Evolutionary conservation across 2,329 filamentous ascomycete genomes (phyloP), one percentile per base, ranked within the genome.

Genomic region (Grosmannia penicillata): DNA sequence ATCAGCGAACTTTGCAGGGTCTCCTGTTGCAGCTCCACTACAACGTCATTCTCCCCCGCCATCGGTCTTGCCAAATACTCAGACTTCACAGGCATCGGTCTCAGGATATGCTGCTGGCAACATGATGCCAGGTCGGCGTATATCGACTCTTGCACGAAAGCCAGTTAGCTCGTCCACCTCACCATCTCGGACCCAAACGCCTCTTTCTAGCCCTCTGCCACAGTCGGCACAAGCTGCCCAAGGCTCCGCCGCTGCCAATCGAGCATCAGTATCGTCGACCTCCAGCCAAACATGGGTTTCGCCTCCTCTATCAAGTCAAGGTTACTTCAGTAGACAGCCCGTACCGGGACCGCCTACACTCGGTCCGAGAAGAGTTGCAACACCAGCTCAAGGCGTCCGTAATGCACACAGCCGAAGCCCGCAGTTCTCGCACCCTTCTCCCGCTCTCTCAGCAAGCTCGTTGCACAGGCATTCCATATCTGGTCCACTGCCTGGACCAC

Each of bases 391-490:
- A n/a, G 36, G 28, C 33, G 24, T 37, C 25, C 27, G n/a, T n/a
- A n/a, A n/a, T n/a, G n/a, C n/a, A n/a, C n/a, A 26, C 22, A 41
- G 35, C 33, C 34, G 35, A 22, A 42, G 41, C 9, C 41, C 38
- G 4, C 41, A 35, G 23, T n/a, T 36, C 25, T 21, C 38, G n/a
- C 37, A 43, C 13, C 31, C n/a, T 14, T 43, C 40, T 11, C 45
- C 39, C 5, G 39, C 31, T 6, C 37, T 15, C 14, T 43, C 39
- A 3, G 28, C 29, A 15, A 42, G 22, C 17, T 41, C 43, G 11
- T 8, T 40, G 21, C 45, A 45, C 29, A 29, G 40, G 14, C 28
- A 36, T 17, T 44, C 45, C 1, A 14, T 39, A n/a, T 26, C 41
- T 8, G 36, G 38, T 7, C 15, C n/a, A 13, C 7, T 29, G 8